phyloP scores from a whole-genome alignment of 345 rosid genomes.

The Geranium brycei region DNA sequence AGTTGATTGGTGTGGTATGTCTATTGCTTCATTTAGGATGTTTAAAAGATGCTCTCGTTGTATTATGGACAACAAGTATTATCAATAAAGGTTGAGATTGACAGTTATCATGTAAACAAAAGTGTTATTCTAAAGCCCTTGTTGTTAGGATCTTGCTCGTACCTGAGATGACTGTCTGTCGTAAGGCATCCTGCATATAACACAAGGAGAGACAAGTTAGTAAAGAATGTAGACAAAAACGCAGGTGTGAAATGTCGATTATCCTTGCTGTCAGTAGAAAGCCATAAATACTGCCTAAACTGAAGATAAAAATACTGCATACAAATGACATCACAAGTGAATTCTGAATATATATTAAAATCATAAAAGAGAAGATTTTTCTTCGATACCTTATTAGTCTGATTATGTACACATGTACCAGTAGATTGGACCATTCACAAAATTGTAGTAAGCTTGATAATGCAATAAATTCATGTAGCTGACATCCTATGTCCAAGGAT shows the following conservation, averaged over 20 bases:
- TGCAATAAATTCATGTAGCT: background rate
- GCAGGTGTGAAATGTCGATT: background rate
- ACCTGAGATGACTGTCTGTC: conserved; percentile 63
- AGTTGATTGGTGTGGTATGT: background rate
- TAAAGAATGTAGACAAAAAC: background rate
- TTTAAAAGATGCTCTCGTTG: no score
- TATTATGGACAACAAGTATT: no score
- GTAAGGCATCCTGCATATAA: conserved; percentile 43
- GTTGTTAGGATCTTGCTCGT: conserved; percentile 8
- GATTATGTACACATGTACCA: no score
- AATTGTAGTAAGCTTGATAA: no score
- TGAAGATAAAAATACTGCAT: background rate
- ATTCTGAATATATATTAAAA: no score
- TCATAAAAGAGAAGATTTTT: no score
- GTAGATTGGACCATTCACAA: no score
- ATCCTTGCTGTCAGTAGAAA: background rate
- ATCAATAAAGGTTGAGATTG: no score
- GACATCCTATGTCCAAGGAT: background rate
- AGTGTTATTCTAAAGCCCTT: background rate
- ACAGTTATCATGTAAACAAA: no score
- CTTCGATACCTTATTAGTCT: no score
- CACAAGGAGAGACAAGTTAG: background rate
- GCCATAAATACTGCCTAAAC: background rate
- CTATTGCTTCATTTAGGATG: background rate
- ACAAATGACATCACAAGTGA: background rate